Evolutionary conservation across 2,329 filamentous ascomycete species (phyloP).

Genomic region (Fusarium decemcellulare): DNA sequence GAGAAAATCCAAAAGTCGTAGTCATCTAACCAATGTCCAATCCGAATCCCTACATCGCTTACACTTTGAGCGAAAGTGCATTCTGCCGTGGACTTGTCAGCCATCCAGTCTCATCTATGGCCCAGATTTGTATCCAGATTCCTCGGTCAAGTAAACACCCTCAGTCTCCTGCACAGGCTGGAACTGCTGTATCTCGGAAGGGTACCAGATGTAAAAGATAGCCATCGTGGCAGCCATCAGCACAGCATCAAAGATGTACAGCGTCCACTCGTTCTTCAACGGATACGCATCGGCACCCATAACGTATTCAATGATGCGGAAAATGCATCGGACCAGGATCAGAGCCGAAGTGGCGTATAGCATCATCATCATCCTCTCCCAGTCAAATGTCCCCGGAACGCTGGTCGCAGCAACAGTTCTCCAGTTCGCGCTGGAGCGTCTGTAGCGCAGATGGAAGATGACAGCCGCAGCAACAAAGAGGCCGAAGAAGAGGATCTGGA

Average conservation of each 20-base stretch:
- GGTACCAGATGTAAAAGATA: conserved; percentile 26
- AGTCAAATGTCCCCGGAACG: conserved; percentile 38
- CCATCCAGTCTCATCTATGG: too few species aligned
- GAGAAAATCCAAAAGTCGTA: too few species aligned
- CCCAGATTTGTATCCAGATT: too few species aligned
- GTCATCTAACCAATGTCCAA: too few species aligned
- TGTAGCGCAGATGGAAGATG: conserved; percentile 59
- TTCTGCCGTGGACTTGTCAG: too few species aligned
- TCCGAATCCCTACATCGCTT: too few species aligned
- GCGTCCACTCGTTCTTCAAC: conserved; percentile 55
- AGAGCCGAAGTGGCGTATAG: conserved; percentile 53
- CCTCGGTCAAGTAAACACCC: too few species aligned
- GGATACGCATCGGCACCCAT: conserved; percentile 56
- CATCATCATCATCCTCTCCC: conserved; percentile 52
- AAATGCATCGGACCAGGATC: conserved; percentile 60
- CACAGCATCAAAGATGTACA: conserved; percentile 58
- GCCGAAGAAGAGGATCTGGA: conserved; percentile 70
- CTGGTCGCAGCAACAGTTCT: neutral
- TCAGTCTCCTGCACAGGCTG: neutral
- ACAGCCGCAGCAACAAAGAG: conserved; percentile 65
- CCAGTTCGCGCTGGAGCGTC: conserved; percentile 10
- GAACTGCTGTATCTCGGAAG: conserved; percentile 13
- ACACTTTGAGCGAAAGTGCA: too few species aligned
- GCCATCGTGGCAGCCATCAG: conserved; percentile 36
- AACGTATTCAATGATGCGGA: conserved; percentile 62